Evolutionary conservation across 257 asterid genomes (phyloP).

Genomic region (Orobanche coerulescens): DNA sequence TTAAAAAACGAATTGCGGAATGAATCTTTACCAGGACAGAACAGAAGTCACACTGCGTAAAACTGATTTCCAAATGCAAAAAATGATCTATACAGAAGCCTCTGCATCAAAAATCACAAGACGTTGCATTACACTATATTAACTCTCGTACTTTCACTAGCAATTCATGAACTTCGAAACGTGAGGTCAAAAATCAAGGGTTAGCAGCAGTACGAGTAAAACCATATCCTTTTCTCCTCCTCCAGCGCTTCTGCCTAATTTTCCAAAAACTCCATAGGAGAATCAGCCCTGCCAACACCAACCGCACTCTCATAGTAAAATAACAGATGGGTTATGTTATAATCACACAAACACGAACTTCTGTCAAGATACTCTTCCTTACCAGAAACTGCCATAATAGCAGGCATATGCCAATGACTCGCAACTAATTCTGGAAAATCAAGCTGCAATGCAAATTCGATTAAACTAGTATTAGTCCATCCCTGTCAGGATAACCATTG

Average conservation of each 20-base stretch:
- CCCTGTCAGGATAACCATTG: background rate
- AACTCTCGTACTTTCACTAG: background rate
- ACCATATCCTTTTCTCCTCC: slow-evolving; percentile 67
- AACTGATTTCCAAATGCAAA: slow-evolving; percentile 2
- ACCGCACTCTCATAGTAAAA: background rate
- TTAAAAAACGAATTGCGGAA: background rate
- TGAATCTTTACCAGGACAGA: background rate
- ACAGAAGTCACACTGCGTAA: background rate
- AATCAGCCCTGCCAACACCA: slow-evolving; percentile 47
- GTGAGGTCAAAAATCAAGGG: slow-evolving; percentile 26
- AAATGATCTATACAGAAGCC: background rate
- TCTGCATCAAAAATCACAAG: slow-evolving; percentile 16
- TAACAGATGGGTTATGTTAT: background rate
- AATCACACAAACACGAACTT: background rate
- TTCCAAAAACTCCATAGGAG: slow-evolving; percentile 67
- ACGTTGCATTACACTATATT: slow-evolving; percentile 10
- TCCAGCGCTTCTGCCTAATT: slow-evolving; percentile 69
- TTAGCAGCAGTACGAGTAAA: slow-evolving; percentile 44
- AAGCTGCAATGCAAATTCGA: slow-evolving; percentile 40
- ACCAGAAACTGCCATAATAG: slow-evolving; percentile 61
- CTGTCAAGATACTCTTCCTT: slow-evolving; percentile 22
- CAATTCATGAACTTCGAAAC: slow-evolving; percentile 7
- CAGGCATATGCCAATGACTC: slow-evolving; percentile 90
- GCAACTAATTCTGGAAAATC: slow-evolving; percentile 75
- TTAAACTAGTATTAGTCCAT: slow-evolving; percentile 5